Conservation (phyloP, 768 basidiomycete genomes). For the Gloeostereum incarnatum region DNA sequence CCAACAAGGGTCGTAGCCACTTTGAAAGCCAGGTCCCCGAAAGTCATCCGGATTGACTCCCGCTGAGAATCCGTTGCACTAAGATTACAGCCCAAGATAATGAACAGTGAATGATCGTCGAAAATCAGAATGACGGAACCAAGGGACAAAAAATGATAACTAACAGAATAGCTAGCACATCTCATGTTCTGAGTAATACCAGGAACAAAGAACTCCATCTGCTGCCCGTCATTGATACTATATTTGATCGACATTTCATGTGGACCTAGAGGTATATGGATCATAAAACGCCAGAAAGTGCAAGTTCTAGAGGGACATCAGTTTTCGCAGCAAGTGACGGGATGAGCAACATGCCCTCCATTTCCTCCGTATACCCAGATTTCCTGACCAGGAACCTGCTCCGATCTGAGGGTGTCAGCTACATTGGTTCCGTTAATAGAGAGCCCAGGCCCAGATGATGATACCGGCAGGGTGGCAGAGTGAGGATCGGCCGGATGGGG, state of each 20-base stretch:
- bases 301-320: constrained; percentile 44
- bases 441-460: constrained; percentile 11
- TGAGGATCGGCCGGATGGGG: constrained; percentile 74
- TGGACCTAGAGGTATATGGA: constrained; percentile 66
- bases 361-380: constrained; percentile 59
- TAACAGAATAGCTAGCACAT: constrained; percentile 81
- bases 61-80: constrained; percentile 86
- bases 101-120: background rate
- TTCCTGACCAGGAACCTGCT: constrained; percentile 52
- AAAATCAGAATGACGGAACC: too few species aligned
- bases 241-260: constrained; percentile 76
- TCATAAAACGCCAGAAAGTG: constrained; percentile 91
- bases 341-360: constrained; percentile 32
- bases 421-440: constrained; percentile 20
- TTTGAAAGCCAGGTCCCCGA: constrained; percentile 68
- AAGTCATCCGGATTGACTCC: constrained; percentile 89
- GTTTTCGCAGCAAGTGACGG: constrained; percentile 1
- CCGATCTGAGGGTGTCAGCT: too few species aligned
- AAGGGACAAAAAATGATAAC: too few species aligned
- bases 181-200: constrained; percentile 77
- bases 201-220: constrained; percentile 78
- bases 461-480: constrained; percentile 29
- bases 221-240: constrained; percentile 71
- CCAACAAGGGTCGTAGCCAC: constrained; percentile 90
- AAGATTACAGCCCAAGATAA: constrained; percentile 5